A percentile compares a stretch with the other conserved stretches of the same genome.
phyloP scores from a whole-genome alignment of 2,329 filamentous ascomycete species.

The Ciborinia camelliae region DNA sequence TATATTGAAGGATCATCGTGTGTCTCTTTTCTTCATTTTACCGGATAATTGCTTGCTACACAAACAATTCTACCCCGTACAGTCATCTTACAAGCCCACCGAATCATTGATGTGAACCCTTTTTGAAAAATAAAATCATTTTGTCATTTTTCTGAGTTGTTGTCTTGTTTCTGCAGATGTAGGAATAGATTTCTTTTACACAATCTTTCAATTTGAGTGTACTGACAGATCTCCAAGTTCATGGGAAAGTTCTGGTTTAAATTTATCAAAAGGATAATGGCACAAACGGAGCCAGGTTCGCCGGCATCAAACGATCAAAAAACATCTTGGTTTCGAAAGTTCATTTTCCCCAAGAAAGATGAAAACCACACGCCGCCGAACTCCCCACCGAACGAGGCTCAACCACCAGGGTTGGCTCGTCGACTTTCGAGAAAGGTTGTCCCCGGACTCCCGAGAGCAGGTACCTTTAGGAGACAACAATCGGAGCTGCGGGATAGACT shows the following conservation, averaged over 20 bases:
- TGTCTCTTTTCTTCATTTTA: conserved; percentile 28
- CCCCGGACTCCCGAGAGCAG: conserved; percentile 70
- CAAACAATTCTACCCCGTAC: conserved; percentile 22
- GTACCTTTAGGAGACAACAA: conserved; percentile 78
- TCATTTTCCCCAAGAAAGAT: conserved; percentile 34
- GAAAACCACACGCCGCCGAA: conserved; percentile 24
- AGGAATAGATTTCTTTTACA: conserved; percentile 13
- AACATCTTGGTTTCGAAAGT: conserved; percentile 36
- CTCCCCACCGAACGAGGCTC: conserved; percentile 23
- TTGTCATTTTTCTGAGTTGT: background rate
- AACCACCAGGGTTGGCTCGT: conserved; percentile 32
- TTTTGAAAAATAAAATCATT: background rate
- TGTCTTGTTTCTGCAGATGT: conserved; percentile 7
- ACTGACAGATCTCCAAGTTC: conserved; percentile 13
- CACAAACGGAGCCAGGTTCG: conserved; percentile 30
- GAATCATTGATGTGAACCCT: conserved; percentile 23
- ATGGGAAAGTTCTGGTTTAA: conserved; percentile 13
- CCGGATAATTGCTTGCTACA: conserved; percentile 32
- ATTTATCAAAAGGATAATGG: conserved; percentile 7
- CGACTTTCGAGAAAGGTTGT: conserved; percentile 57
- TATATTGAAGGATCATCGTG: conserved; percentile 30
- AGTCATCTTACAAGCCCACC: conserved; percentile 21
- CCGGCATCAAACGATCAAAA: conserved; percentile 34
- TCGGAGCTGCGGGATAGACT: conserved; percentile 76
- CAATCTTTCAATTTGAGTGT: background rate